Percentiles rank a stretch among this genome's conserved stretches.
phyloP scores from a whole-genome alignment of 768 basidiomycete genomes.

The Chalciporus chontae region DNA sequence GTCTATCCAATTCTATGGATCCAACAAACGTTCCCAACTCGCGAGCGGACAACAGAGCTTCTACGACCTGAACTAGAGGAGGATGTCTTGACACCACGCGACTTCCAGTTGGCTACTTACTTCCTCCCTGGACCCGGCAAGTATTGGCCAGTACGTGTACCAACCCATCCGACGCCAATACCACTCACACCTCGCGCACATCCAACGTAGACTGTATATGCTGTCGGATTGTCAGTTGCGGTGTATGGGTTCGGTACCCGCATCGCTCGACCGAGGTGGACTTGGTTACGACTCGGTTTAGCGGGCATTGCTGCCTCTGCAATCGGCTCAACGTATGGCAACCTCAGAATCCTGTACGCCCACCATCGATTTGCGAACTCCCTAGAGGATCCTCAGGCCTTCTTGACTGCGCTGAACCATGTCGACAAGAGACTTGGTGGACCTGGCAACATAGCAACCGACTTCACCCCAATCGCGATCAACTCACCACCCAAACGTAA shows the following conservation, averaged over 20 bases:
- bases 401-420: slow-evolving; percentile 29
- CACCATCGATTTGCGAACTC: slow-evolving; percentile 30
- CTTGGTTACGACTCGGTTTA: slow-evolving; percentile 22
- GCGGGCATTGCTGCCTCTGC: slow-evolving; percentile 23
- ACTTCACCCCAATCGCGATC: slow-evolving; percentile 20
- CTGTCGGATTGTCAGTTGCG: slow-evolving; percentile 20
- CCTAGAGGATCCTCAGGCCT: slow-evolving; percentile 29
- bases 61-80: slow-evolving; percentile 31
- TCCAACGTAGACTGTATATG: slow-evolving; percentile 19
- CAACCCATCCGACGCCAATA: neutral
- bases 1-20: slow-evolving; percentile 37
- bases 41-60: slow-evolving; percentile 30
- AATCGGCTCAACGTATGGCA: slow-evolving; percentile 33
- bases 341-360: slow-evolving; percentile 26
- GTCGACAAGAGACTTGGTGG: slow-evolving; percentile 32
- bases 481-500: slow-evolving; percentile 11
- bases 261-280: slow-evolving; percentile 29
- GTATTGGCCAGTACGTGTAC: slow-evolving; percentile 40
- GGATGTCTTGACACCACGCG: slow-evolving; percentile 33
- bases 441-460: slow-evolving; percentile 25
- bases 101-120: slow-evolving; percentile 51
- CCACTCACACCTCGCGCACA: neutral
- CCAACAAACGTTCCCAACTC: slow-evolving; percentile 43
- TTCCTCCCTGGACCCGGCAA: slow-evolving; percentile 52
- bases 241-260: slow-evolving; percentile 25